These are phyloP conservation scores for Scalesia atractyloides DNA, from an alignment of 129 eudicot species.

Conservation along the genomic window DNA sequence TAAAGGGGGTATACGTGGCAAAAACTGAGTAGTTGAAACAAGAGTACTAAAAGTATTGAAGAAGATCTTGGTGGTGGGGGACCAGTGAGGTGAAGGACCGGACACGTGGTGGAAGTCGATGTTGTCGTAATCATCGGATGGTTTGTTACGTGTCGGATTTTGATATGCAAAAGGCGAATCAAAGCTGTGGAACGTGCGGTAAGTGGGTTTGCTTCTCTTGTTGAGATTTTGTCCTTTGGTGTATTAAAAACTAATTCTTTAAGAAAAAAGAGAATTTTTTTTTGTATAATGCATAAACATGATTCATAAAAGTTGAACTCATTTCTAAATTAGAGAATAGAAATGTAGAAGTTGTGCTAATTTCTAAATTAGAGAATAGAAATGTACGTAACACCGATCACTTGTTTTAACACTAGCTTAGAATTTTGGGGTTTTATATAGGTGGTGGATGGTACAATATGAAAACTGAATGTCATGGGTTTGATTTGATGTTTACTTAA, in stretches of 20 bases:
- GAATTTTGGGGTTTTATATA: too few relatives aligned
- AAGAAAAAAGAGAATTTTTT: background rate
- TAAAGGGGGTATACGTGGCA: conserved; percentile 16
- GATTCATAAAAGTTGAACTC: background rate
- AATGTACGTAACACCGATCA: too few relatives aligned
- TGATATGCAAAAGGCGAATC: conserved; percentile 15
- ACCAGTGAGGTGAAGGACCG: conserved; percentile 13
- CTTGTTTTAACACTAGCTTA: too few relatives aligned
- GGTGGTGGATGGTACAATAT: too few relatives aligned
- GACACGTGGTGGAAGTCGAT: conserved; percentile 34
- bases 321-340: too few relatives aligned
- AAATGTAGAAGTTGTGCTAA: too few relatives aligned
- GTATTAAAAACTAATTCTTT: background rate
- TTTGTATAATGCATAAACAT: background rate
- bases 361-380: too few relatives aligned
- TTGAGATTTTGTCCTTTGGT: background rate
- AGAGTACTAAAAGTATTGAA: conserved; percentile 19
- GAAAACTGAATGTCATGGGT: too few relatives aligned
- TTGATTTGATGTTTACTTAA: too few relatives aligned
- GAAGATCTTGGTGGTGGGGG: conserved; percentile 42
- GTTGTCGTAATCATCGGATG: conserved; percentile 31
- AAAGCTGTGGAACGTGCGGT: conserved; percentile 21
- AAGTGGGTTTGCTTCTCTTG: conserved; percentile 8
- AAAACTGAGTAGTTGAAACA: conserved; percentile 17
- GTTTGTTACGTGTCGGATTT: conserved; percentile 32